Conservation (phyloP, 805 yeast species). For the Danielia reshetovae region DNA sequence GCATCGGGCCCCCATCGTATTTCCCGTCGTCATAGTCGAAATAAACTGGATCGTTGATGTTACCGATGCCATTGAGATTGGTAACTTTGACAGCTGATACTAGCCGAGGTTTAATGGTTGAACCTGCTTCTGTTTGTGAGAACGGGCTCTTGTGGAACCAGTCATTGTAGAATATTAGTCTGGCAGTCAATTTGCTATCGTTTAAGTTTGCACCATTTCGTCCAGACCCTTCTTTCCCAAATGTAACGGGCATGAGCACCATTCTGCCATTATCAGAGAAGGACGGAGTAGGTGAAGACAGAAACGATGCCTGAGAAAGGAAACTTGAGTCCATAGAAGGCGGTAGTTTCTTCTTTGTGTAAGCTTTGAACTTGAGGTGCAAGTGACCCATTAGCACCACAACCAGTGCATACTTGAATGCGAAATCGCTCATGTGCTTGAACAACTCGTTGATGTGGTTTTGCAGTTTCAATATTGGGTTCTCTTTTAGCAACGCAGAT, state of each 20-base stretch:
- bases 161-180: slow-evolving; percentile 32
- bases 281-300: background rate
- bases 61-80: slow-evolving; percentile 6
- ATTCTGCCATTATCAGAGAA: slow-evolving; percentile 1
- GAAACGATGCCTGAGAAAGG: background rate
- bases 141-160: slow-evolving; percentile 25
- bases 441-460: slow-evolving; percentile 26
- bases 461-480: slow-evolving; percentile 28
- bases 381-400: slow-evolving; percentile 29
- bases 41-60: slow-evolving; percentile 18
- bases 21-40: slow-evolving; percentile 19
- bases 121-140: background rate
- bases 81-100: slow-evolving; percentile 13
- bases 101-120: background rate
- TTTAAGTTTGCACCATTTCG: slow-evolving; percentile 2
- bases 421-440: slow-evolving; percentile 21
- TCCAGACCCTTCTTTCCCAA: slow-evolving; percentile 2
- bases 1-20: background rate
- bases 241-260: slow-evolving; percentile 7
- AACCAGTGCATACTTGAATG: slow-evolving; percentile 23
- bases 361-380: slow-evolving; percentile 21
- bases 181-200: slow-evolving; percentile 17
- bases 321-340: background rate
- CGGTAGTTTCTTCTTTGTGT: background rate
- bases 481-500: slow-evolving; percentile 26